Conservation (phyloP, 306 rosid genomes). For the Pueraria montana region DNA sequence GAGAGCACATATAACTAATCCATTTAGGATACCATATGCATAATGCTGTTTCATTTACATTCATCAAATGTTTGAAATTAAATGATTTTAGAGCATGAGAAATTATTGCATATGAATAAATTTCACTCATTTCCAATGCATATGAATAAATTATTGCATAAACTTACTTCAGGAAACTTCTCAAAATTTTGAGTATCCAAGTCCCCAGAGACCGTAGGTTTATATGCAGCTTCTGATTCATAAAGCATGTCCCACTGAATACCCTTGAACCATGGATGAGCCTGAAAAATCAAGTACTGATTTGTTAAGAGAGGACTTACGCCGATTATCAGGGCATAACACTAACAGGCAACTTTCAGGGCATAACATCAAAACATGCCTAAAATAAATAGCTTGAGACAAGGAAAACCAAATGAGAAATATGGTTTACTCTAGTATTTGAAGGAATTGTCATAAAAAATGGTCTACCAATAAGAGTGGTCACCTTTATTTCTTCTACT, state of each 20-base stretch:
- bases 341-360: conserved; percentile 28
- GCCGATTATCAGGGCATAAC: conserved; percentile 31
- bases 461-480: conserved; percentile 29
- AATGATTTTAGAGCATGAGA: conserved; percentile 21
- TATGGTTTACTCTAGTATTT: conserved; percentile 22
- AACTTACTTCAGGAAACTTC: conserved; percentile 95
- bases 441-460: conserved; percentile 24
- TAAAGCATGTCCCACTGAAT: conserved; percentile 94
- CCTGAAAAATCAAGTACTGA: conserved; percentile 62
- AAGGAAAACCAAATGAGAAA: conserved; percentile 37
- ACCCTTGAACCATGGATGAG: conserved; percentile 92
- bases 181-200: conserved; percentile 98
- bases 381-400: conserved; percentile 22
- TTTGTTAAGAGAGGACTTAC: conserved; percentile 20
- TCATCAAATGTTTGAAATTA: conserved; percentile 19
- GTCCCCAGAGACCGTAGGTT: conserved; percentile 88
- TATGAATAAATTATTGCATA: background rate
- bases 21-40: conserved; percentile 39
- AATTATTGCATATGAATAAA: conserved; percentile 23
- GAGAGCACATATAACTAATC: conserved; percentile 15
- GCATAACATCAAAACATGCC: conserved; percentile 11
- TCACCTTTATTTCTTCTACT: conserved; percentile 96
- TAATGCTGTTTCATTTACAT: conserved; percentile 31
- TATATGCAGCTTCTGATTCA: conserved; percentile 92
- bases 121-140: conserved; percentile 39